Evolutionary conservation across 345 rosid species (phyloP).

Genomic region (Carallia pectinifolia): DNA sequence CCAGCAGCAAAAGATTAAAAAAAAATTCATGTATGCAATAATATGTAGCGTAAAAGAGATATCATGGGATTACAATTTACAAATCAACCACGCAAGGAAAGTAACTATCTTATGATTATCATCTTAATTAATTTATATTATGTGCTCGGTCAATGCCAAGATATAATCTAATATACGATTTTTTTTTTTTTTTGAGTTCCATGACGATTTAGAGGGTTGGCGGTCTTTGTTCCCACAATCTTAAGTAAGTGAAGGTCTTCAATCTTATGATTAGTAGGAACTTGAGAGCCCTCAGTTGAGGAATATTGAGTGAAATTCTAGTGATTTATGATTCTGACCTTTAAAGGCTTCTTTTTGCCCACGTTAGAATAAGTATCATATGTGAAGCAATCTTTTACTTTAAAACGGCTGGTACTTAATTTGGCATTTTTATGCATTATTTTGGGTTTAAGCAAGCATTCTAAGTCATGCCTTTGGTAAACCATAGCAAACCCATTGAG

Average conservation of each 20-base stretch:
- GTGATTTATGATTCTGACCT: conserved; percentile 16
- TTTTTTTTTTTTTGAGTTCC: too few relatives aligned
- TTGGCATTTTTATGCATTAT: conserved; percentile 11
- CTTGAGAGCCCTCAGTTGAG: conserved; percentile 10
- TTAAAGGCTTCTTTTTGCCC: conserved; percentile 2
- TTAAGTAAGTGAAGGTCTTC: background rate
- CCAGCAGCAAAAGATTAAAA: too few relatives aligned
- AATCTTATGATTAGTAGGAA: conserved; percentile 20
- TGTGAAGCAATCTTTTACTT: conserved; percentile 1
- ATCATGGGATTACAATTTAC: too few relatives aligned
- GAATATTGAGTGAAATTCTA: conserved; percentile 17
- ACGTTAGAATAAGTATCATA: conserved; percentile 9
- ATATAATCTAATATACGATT: too few relatives aligned
- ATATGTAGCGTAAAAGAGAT: too few relatives aligned
- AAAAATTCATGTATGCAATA: too few relatives aligned
- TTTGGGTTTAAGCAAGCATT: conserved; percentile 23
- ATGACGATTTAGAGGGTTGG: too few relatives aligned
- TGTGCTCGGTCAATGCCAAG: too few relatives aligned
- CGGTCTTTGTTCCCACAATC: background rate
- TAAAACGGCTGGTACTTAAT: conserved; percentile 7
- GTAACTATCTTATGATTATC: too few relatives aligned
- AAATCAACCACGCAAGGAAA: too few relatives aligned
- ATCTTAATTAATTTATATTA: too few relatives aligned
- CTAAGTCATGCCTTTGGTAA: conserved; percentile 13
- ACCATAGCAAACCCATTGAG: too few relatives aligned